These are phyloP conservation scores for Scutellaria galericulata DNA, from an alignment of 257 asterid species.

Conservation along the genomic window DNA sequence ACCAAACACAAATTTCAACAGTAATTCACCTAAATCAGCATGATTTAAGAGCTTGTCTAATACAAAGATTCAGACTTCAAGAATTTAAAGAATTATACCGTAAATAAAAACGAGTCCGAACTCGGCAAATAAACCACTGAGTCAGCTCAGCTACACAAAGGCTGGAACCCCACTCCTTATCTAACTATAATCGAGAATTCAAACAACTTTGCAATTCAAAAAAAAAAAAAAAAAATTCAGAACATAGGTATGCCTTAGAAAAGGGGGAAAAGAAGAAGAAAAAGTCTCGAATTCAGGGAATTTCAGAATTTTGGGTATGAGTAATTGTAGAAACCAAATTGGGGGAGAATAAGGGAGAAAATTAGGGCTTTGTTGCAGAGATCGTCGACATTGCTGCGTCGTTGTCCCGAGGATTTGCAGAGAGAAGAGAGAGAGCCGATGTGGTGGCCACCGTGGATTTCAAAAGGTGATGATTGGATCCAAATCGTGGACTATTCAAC, in stretches of 20 bases:
- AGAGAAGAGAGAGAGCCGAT: slow-evolving; percentile 45
- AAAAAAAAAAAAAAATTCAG: neutral
- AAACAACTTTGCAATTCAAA: slow-evolving; percentile 5
- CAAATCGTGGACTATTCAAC: slow-evolving; percentile 50
- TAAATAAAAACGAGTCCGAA: slow-evolving; percentile 26
- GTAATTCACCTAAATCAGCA: slow-evolving; percentile 28
- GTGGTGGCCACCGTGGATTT: slow-evolving; percentile 62
- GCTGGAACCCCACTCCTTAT: slow-evolving; percentile 37
- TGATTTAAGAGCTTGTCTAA: slow-evolving; percentile 11
- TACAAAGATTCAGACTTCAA: slow-evolving; percentile 10
- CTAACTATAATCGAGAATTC: slow-evolving; percentile 30
- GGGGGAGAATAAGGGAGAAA: slow-evolving; percentile 35
- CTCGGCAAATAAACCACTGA: slow-evolving; percentile 37
- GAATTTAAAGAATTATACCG: slow-evolving; percentile 21
- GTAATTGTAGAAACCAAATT: slow-evolving; percentile 14
- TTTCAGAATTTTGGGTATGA: slow-evolving; percentile 9
- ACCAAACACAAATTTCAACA: slow-evolving; percentile 12
- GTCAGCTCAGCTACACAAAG: slow-evolving; percentile 46
- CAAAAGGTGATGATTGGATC: slow-evolving; percentile 53
- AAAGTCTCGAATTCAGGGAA: slow-evolving; percentile 21
- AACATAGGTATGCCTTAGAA: neutral
- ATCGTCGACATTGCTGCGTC: slow-evolving; percentile 55
- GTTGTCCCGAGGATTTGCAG: slow-evolving; percentile 54
- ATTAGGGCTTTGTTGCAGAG: slow-evolving; percentile 51
- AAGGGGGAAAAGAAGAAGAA: neutral